Base-by-base conservation (phyloP, 345 rosid species). In the Turnera subulata region DNA sequence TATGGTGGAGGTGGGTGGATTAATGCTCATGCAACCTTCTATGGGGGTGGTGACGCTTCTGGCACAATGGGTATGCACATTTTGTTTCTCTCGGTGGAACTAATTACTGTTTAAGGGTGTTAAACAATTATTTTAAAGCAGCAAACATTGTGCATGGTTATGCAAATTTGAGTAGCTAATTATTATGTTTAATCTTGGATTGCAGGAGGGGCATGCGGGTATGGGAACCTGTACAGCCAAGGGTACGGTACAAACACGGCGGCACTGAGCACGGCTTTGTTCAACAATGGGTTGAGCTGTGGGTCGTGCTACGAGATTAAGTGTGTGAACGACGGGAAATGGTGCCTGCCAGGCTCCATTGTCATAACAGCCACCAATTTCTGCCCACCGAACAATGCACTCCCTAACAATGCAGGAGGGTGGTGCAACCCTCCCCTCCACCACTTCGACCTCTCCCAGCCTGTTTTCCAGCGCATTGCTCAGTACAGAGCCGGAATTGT, bases 1-100 rank as follows among this genome's bases (percentile, higher is more conserved):
- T 59, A 75, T 56, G 91, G 82, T 15, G 77, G 59, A 15, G 55
- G 59, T 19, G 61, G 61, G 2, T 51, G 70, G 70, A 52, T 58
- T 9, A 44, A 58, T 46, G 64, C 70, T 45, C 70, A 45, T 35
- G 70, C 70, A n/a, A 66, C 70, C 14, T 66, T 66, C 51, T 66
- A 66, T 18, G 70, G 70, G 1, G 70, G 70, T 24, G 70, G 70
- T 18, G 70, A 66, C 58, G 70, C 70, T 43, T 58, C 70, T 20
- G 70, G 70, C 59, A 66, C 70, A 66, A 66, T 66, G 70, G 70
- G 70, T 66, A 65, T 50, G 68, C 13, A 24, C 19, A 7, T 16
- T 46, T n/a, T n/a, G n/a, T n/a, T n/a, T n/a, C n/a, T n/a, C n/a
- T n/a, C n/a, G n/a, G n/a, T n/a, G n/a, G n/a, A n/a, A n/a, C n/a